Evolutionary conservation across 108 stramenopile species (phyloP).

Genomic region (Schizochytrium sp.): DNA sequence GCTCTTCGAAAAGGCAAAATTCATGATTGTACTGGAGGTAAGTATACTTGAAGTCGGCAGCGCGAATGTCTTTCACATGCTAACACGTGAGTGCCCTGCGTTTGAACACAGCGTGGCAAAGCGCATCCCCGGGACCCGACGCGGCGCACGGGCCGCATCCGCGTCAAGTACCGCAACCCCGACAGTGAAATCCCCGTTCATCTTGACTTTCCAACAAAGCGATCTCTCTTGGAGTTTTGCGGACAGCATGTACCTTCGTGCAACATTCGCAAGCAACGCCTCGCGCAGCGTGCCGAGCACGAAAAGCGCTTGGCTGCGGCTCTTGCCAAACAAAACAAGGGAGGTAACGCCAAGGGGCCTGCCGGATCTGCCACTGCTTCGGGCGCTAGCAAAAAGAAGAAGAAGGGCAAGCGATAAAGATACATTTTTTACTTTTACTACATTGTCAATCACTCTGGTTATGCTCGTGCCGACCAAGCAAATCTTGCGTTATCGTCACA

Average conservation of each 20-base stretch:
- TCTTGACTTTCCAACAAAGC: neutral
- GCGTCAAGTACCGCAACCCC: neutral
- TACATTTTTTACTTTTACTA: neutral
- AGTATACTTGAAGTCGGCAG: neutral
- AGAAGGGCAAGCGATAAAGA: neutral
- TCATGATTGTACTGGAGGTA: neutral
- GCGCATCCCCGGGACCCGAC: neutral
- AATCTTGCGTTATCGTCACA: neutral
- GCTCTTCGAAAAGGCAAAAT: neutral
- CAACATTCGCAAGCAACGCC: neutral
- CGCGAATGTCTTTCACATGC: too few species aligned
- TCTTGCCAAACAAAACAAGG: neutral
- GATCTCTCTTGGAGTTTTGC: neutral
- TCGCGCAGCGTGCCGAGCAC: neutral
- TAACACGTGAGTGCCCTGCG: too few species aligned
- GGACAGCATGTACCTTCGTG: neutral
- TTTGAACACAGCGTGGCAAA: neutral
- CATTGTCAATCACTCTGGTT: too few species aligned
- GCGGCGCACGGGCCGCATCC: neutral
- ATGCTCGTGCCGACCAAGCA: neutral
- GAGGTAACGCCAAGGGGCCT: neutral
- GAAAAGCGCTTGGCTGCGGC: neutral
- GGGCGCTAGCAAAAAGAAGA: neutral
- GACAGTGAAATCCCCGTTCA: neutral
- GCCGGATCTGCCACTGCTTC: neutral